Base-by-base conservation (phyloP, 768 basidiomycete genomes). In the Phylloporus arenicola region DNA sequence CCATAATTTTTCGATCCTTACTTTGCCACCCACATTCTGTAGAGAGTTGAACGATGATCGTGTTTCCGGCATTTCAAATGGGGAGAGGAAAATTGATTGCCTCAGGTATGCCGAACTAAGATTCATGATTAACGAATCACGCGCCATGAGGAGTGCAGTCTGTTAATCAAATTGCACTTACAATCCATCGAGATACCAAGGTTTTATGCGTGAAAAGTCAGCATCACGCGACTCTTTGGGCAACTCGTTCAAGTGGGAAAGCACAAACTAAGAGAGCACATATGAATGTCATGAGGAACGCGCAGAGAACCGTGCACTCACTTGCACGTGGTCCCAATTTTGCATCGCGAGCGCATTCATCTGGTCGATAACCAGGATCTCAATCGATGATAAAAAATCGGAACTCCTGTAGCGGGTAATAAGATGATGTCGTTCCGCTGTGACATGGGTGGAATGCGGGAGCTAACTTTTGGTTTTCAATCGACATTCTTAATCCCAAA, bases 311-410 rank as follows among this genome's bases (percentile, higher is more conserved):
- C 8, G 4, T 4, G 13, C 16, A 61, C 75, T 31, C 63, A 91
- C 94, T 77, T 96, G 90, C 17, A 94, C 78, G 62, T 98, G 96
- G 34, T 97, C 93, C 96, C 96, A 99, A 60, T 99, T 99, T 71
- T 98, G 96, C 96, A 98, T 98, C 4, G 82, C 79, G 59, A 98
- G 78, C 3, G 86, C 86, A 66, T 98, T 92, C 74, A 91, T 75
- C 61, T 96, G 93, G 65, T 98, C 96, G 14, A 91, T 76, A n/a
- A 98, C 70, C 19, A 92, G 70, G 6, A 98, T 69, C 63, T 99
- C 96, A 48, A 99, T 88, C 3, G 92, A 95, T 11, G 90, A 90
- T 45, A 99, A 73, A 64, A 95, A 92, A 69, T 99, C 96, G 11
- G 82, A 83, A 58, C 77, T 88, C 63, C 91, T 92, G 48, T 12